These are phyloP conservation scores for Rhynchosporium graminicola DNA, from an alignment of 2,329 filamentous ascomycete genomes.

Conservation along the genomic window DNA sequence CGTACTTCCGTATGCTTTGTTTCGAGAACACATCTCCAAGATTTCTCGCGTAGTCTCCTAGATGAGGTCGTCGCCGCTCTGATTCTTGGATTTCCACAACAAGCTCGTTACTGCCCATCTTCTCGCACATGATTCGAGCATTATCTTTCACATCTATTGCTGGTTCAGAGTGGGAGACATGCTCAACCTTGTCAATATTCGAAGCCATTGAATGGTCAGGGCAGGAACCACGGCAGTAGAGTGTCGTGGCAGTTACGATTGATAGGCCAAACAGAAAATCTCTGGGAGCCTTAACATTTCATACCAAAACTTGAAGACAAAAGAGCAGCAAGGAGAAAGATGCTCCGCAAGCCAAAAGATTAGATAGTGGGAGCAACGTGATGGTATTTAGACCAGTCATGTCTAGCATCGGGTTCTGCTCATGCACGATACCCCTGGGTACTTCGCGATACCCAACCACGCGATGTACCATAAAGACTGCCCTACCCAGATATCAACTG, in stretches of 20 bases:
- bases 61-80: neutral
- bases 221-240: neutral
- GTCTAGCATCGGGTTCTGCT: conserved; percentile 4
- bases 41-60: neutral
- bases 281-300: conserved; percentile 6
- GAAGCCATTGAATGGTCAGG: conserved; percentile 1
- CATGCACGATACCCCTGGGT: conserved; percentile 10
- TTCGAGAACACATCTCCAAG: conserved; percentile 17
- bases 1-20: conserved; percentile 17
- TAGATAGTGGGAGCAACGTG: conserved; percentile 12
- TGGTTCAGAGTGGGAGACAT: neutral
- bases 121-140: conserved; percentile 17
- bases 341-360: conserved; percentile 7
- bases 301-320: neutral
- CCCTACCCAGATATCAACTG: conserved; percentile 1
- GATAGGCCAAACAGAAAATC: neutral
- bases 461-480: neutral
- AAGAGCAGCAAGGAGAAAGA: conserved; percentile 1
- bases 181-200: conserved; percentile 8
- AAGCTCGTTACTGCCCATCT: neutral
- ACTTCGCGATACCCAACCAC: conserved; percentile 11
- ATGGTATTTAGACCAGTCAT: conserved; percentile 12
- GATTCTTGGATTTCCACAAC: conserved; percentile 15
- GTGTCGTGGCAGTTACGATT: neutral
- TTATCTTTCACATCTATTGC: conserved; percentile 6